Evolutionary conservation across 2,329 filamentous ascomycete species (phyloP).

Genomic region (Aspergillus terreus): DNA sequence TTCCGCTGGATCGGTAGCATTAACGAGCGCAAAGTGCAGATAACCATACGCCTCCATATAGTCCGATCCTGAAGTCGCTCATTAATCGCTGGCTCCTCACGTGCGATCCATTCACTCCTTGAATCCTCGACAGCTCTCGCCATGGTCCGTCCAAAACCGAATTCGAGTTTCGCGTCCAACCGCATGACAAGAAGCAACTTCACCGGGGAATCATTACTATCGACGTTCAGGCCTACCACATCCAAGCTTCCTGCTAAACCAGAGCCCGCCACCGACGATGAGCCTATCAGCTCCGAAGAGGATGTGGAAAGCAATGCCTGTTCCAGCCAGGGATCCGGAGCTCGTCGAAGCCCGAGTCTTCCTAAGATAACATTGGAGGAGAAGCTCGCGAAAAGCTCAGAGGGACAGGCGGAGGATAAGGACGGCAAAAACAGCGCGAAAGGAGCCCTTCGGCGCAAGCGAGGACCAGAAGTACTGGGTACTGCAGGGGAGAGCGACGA

Average conservation of each 20-base stretch:
- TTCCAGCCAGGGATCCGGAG: slow-evolving; percentile 4
- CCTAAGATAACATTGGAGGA: slow-evolving; percentile 17
- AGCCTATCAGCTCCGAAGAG: slow-evolving; percentile 34
- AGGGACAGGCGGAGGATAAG: background rate
- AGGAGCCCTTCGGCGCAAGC: slow-evolving; percentile 10
- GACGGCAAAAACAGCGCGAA: slow-evolving; percentile 5
- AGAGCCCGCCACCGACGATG: slow-evolving; percentile 31
- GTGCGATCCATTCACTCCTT: background rate
- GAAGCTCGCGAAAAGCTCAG: slow-evolving; percentile 16
- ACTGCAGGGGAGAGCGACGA: slow-evolving; percentile 3
- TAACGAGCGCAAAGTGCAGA: too few relatives aligned
- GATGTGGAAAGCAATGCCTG: slow-evolving; percentile 14
- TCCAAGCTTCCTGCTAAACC: slow-evolving; percentile 6
- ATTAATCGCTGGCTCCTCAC: too few relatives aligned
- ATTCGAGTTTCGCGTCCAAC: slow-evolving; percentile 26
- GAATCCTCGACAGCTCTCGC: background rate
- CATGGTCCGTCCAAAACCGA: slow-evolving; percentile 14
- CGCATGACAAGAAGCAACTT: slow-evolving; percentile 19
- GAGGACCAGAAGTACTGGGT: slow-evolving; percentile 8
- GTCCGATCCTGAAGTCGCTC: too few relatives aligned
- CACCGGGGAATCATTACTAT: slow-evolving; percentile 18
- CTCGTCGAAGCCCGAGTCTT: slow-evolving; percentile 1
- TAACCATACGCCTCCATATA: too few relatives aligned
- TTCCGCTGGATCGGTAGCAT: too few relatives aligned
- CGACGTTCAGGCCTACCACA: slow-evolving; percentile 16